Conservation (phyloP, 2,329 filamentous ascomycete genomes). For the Ophiostoma ips region DNA sequence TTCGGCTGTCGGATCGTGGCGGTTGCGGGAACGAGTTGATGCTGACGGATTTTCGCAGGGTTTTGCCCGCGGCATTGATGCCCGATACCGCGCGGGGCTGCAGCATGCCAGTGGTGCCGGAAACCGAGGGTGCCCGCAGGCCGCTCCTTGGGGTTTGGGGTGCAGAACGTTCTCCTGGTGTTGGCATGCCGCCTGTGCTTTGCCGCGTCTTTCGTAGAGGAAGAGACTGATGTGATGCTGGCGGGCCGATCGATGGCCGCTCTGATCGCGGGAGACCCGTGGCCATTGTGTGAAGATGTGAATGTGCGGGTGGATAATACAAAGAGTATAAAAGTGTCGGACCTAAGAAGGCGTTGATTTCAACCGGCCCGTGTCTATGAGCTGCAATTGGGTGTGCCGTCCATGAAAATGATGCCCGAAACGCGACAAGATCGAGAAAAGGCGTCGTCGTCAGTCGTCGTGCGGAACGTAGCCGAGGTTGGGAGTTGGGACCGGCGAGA, state of each 20-base stretch:
- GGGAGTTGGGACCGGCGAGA: too few relatives aligned
- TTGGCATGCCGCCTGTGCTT: conserved; percentile 37
- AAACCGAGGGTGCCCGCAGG: conserved; percentile 12
- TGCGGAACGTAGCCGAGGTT: too few relatives aligned
- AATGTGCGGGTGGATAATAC: neutral
- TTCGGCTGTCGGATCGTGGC: conserved; percentile 50
- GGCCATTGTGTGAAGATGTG: conserved; percentile 27
- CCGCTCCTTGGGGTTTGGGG: conserved; percentile 33
- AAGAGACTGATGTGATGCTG: conserved; percentile 53
- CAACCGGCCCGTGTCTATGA: neutral
- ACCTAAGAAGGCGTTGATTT: neutral
- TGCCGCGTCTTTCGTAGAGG: conserved; percentile 61
- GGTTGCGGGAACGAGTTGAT: conserved; percentile 91
- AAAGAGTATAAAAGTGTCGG: too few relatives aligned
- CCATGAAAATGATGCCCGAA: neutral
- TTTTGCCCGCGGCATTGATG: conserved; percentile 48
- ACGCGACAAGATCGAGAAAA: too few relatives aligned
- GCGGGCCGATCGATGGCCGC: conserved; percentile 55
- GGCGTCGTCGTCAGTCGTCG: too few relatives aligned
- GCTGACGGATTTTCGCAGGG: conserved; percentile 75
- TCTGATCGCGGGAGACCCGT: conserved; percentile 54
- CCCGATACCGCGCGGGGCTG: conserved; percentile 41
- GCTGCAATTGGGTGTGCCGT: neutral
- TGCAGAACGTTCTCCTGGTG: conserved; percentile 33
- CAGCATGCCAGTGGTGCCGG: conserved; percentile 29